A percentile compares a stretch with the other conserved stretches of the same genome.
Evolutionary conservation across 306 rosid genomes (phyloP).

Genomic region (Malus domestica): DNA sequence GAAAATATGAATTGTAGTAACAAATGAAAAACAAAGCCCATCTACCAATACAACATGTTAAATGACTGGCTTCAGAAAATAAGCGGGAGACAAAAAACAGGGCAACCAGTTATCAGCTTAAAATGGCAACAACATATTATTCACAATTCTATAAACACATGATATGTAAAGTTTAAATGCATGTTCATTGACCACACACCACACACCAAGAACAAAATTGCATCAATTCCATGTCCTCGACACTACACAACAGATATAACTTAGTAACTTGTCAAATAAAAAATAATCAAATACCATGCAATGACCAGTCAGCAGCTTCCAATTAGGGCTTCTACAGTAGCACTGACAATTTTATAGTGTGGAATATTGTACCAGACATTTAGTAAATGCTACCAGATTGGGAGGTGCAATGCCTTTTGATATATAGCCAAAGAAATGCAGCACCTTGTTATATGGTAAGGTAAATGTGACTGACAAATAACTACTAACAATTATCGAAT

Average conservation of each 20-base stretch:
- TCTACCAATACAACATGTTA: neutral
- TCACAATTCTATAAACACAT: neutral
- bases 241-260: neutral
- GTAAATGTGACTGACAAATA: neutral
- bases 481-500: neutral
- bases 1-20: slow-evolving; percentile 16
- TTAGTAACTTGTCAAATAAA: neutral
- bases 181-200: too few species aligned
- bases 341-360: too few species aligned
- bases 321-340: too few species aligned
- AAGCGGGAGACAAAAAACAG: neutral
- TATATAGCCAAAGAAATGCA: too few species aligned
- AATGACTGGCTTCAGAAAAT: neutral
- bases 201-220: neutral
- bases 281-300: neutral
- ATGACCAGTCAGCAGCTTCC: too few species aligned
- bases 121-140: neutral
- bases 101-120: neutral
- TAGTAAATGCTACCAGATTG: too few species aligned
- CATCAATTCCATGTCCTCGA: neutral
- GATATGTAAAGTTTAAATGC: too few species aligned
- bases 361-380: too few species aligned
- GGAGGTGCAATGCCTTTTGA: too few species aligned
- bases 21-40: neutral
- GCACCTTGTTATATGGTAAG: neutral